phyloP scores from a whole-genome alignment of 257 asterid genomes.

The Solanum dulcamara region DNA sequence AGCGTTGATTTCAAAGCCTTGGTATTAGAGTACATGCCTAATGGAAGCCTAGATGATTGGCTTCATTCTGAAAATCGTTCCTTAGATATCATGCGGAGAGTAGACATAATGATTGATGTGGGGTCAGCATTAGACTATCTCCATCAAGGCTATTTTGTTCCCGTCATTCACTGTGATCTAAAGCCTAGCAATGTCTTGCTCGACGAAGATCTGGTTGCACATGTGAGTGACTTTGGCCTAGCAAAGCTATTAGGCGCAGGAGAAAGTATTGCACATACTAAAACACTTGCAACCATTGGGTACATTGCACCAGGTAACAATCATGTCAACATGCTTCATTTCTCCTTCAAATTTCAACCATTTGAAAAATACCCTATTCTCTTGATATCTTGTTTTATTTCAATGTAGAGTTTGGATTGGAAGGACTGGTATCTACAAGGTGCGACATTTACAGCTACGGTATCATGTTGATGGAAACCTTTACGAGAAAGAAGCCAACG shows the following conservation, averaged over 20 bases:
- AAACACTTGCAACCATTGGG: slow-evolving; percentile 12
- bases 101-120: slow-evolving; percentile 13
- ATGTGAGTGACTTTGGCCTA: slow-evolving; percentile 16
- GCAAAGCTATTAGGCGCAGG: slow-evolving; percentile 4
- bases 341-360: background rate
- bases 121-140: slow-evolving; percentile 16
- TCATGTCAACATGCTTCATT: background rate
- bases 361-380: background rate
- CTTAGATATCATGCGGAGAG: slow-evolving; percentile 3
- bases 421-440: slow-evolving; percentile 30
- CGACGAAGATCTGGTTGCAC: slow-evolving; percentile 14
- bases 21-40: slow-evolving; percentile 17
- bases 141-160: slow-evolving; percentile 8
- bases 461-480: slow-evolving; percentile 29
- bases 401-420: slow-evolving; percentile 28
- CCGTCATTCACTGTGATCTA: slow-evolving; percentile 15
- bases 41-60: slow-evolving; percentile 16
- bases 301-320: slow-evolving; percentile 20
- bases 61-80: background rate
- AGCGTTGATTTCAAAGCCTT: slow-evolving; percentile 14
- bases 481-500: slow-evolving; percentile 23
- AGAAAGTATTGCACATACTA: slow-evolving; percentile 1
- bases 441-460: slow-evolving; percentile 38
- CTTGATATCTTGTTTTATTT: background rate
- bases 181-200: slow-evolving; percentile 16